Base-by-base conservation (phyloP, 2,329 filamentous ascomycete species). In the Karstenula rhodostoma region DNA sequence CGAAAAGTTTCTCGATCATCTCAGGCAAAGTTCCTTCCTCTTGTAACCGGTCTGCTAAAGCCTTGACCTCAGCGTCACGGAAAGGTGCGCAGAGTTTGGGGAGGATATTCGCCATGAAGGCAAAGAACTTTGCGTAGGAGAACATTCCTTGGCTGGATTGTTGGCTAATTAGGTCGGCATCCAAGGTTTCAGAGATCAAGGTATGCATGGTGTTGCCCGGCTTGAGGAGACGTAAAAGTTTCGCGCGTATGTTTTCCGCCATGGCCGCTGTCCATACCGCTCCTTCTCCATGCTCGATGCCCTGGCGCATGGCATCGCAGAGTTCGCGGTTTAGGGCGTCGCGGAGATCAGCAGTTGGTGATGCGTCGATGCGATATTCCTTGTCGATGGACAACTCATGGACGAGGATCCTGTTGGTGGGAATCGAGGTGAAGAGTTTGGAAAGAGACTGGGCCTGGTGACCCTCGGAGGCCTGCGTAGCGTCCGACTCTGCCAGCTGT, bases 321-420 rank as follows among this genome's bases (percentile, higher is more conserved):
- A 88, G 82, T 65, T 83, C 82, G 53, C 85, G 81, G 74, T 90
- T 80, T 74, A 87, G 73, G 77, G 86, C 83, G 83, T 88, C 79
- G 78, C 87, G 85, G 48, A 83, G 57, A 61, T 82, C 75, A 83
- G 87, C 78, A 83, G 87, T 74, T 82, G 83, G 75, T 82, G 75
- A 73, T 32, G 75, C 67, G 50, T 91, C 88, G 48, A 94, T 89
- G 51, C 89, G 87, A 73, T 90, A 94, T 67, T 93, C 89, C 67
- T 88, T 89, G 76, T 94, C 91, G 66, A 95, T 90, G 9, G 90
- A 89, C 47, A 95, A 80, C 78, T 94, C 92, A 73, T 94, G 92
- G 0, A 93, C 89, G 17, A 94, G 82, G 12, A 91, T 80, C 27
- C 92, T 85, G 68, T 94, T 95, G 60, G 89, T 86, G 0, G 91